Conservation (phyloP, 1,284 basidiomycete genomes). For the Melampsora americana region DNA sequence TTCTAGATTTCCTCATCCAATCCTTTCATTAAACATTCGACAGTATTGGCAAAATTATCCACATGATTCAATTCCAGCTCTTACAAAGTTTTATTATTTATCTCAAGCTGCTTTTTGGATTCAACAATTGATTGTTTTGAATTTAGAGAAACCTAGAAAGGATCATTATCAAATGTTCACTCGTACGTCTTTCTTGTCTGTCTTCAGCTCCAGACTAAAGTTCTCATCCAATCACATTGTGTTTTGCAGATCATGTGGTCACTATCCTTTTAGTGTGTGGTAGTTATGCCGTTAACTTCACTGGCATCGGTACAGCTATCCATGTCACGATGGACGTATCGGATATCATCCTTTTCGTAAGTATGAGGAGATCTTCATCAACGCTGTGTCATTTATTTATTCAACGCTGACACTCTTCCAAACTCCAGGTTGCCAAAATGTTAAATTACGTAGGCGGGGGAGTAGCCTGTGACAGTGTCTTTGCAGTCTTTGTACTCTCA, state of each 20-base stretch:
- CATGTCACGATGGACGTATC: conserved; percentile 53
- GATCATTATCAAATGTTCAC: conserved; percentile 54
- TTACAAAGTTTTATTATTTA: conserved; percentile 53
- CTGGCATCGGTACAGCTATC: conserved; percentile 52
- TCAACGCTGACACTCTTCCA: not conserved
- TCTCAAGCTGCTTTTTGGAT: conserved; percentile 53
- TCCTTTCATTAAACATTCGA: conserved; percentile 39
- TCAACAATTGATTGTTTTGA: conserved; percentile 53
- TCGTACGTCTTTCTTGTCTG: conserved; percentile 35
- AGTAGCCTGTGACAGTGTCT: conserved; percentile 5
- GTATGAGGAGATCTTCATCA: conserved; percentile 14
- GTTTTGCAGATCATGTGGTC: conserved; percentile 51
- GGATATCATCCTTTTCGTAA: conserved; percentile 52
- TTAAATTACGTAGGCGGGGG: conserved; percentile 18
- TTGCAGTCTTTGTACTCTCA: conserved; percentile 37
- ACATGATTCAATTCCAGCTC: conserved; percentile 48
- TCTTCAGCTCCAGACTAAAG: not conserved
- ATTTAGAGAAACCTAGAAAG: conserved; percentile 53
- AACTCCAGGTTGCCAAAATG: conserved; percentile 32
- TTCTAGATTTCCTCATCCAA: conserved; percentile 15
- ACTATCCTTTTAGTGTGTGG: conserved; percentile 52
- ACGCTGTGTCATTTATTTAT: not conserved
- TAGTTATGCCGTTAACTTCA: conserved; percentile 51
- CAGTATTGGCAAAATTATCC: conserved; percentile 48
- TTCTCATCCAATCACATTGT: not conserved